Base-by-base conservation (phyloP, 108 stramenopile species). In the Cyclotella atomus region DNA sequence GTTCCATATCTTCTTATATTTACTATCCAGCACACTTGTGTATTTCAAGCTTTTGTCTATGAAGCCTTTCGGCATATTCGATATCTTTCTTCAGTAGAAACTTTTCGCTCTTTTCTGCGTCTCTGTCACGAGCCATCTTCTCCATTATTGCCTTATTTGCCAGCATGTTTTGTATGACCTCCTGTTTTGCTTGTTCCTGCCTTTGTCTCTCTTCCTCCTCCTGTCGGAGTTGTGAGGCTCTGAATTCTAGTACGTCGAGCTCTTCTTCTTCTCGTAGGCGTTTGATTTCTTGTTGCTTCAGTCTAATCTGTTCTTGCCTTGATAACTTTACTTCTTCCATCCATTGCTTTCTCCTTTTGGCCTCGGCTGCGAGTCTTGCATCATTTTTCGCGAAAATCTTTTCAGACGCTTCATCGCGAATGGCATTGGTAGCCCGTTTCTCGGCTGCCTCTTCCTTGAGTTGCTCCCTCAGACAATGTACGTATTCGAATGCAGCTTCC, bases 261-360 rank as follows among this genome's bases (percentile, higher is more conserved):
- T 82, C 63, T 30, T 56, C 71, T 41, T 78, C 49, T 43, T 57
- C 55, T 12, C 72, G 59, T 15, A 64, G 29, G 25, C 44, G 50
- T 47, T 75, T 68, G 7, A 50, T 61, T 65, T 75, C 81, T n/a
- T 60, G 36, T 47, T 65, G 65, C 41, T 75, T 78, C 73, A 56
- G 35, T 65, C 45, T 73, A 20, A 81, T 76, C 61, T 85, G 84
- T 50, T 82, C 77, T 54, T 81, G 64, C 32, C 79, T 35, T 21
- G 77, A 82, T 10, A 73, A 33, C 17, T 76, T 50, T 2, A 83
- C 73, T 50, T 80, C 73, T 35, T 73, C 68, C 69, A 83, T 70
- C 68, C 74, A 69, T 49, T 66, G 66, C 27, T 47, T 50, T 33
- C 68, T 56, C 14, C 47, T 46, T 8, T 65, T 65, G 20, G 61